Percentiles rank a stretch among this genome's conserved stretches.
phyloP scores from a whole-genome alignment of 169 alveolate genomes.

The Plasmodium gonderi region DNA sequence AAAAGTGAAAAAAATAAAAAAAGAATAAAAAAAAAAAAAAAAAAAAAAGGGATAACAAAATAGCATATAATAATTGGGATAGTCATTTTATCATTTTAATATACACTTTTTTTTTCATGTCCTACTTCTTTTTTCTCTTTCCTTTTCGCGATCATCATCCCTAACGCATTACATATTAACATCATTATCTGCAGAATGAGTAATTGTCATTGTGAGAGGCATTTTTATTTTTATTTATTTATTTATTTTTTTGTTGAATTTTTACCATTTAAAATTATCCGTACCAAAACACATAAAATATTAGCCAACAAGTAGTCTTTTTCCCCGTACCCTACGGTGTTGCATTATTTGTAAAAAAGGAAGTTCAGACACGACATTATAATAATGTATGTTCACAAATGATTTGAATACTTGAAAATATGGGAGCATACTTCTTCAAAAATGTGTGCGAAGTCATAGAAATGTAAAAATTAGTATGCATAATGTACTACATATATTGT shows the following conservation, averaged over 20 bases:
- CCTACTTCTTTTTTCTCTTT: not conserved
- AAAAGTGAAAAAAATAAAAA: not conserved
- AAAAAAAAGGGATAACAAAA: not conserved
- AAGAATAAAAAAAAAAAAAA: not conserved
- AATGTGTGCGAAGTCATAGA: conserved; percentile 2
- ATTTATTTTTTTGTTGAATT: not conserved
- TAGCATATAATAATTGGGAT: not conserved
- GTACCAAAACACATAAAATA: not conserved
- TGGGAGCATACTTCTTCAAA: not conserved
- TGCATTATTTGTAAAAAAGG: not conserved
- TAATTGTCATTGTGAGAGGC: not conserved
- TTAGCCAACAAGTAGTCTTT: not conserved
- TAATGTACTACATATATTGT: not conserved
- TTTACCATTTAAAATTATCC: not conserved
- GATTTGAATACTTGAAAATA: not conserved
- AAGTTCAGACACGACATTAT: not conserved
- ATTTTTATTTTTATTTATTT: not conserved
- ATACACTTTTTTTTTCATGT: not conserved
- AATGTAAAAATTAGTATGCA: not conserved
- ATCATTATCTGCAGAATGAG: not conserved
- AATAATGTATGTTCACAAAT: not conserved
- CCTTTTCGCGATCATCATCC: not conserved
- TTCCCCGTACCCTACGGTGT: not conserved
- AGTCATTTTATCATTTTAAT: not conserved
- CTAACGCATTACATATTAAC: not conserved